Evolutionary conservation across 495 filamentous ascomycete genomes (phyloP).

Genomic region (Elasticomyces elasticus): DNA sequence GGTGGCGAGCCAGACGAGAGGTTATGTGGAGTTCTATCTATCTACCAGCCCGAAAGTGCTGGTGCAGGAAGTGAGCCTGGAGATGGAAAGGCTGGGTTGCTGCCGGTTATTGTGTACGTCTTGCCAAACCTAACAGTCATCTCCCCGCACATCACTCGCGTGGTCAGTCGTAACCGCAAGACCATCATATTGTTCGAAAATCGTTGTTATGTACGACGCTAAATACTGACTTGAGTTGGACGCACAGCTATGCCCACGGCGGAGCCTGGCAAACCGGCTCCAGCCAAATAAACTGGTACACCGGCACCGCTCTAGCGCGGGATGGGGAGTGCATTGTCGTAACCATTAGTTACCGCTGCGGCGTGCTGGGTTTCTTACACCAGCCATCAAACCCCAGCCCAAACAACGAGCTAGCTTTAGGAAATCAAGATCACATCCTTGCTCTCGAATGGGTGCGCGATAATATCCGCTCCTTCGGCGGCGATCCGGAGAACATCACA

Average conservation of each 20-base stretch:
- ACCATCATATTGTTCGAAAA: not conserved
- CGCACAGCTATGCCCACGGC: not conserved
- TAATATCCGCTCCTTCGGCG: slow-evolving; percentile 20
- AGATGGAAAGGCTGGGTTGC: not conserved
- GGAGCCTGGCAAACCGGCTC: slow-evolving; percentile 4
- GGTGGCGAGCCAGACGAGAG: not conserved
- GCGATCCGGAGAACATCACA: slow-evolving; percentile 19
- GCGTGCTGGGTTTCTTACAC: slow-evolving; percentile 20
- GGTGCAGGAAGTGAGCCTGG: too few species aligned
- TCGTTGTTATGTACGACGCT: not conserved
- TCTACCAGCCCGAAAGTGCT: slow-evolving; percentile 1
- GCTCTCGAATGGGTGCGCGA: slow-evolving; percentile 20
- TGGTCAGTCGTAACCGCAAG: too few species aligned
- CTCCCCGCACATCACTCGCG: too few species aligned
- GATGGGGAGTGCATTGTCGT: slow-evolving; percentile 1
- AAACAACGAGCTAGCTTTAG: slow-evolving; percentile 2
- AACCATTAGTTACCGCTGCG: slow-evolving; percentile 14
- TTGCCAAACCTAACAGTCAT: too few species aligned
- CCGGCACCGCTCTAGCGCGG: not conserved
- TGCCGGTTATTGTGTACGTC: slow-evolving; percentile 2
- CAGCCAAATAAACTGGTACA: slow-evolving; percentile 5
- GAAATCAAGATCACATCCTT: slow-evolving; percentile 15
- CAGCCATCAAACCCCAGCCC: too few species aligned
- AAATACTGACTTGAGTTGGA: not conserved
- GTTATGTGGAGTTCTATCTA: not conserved